Percentiles rank a stretch among this genome's conserved stretches.
Conservation (phyloP, 176 grass and related monocot genomes). For the Puya raimondii region DNA sequence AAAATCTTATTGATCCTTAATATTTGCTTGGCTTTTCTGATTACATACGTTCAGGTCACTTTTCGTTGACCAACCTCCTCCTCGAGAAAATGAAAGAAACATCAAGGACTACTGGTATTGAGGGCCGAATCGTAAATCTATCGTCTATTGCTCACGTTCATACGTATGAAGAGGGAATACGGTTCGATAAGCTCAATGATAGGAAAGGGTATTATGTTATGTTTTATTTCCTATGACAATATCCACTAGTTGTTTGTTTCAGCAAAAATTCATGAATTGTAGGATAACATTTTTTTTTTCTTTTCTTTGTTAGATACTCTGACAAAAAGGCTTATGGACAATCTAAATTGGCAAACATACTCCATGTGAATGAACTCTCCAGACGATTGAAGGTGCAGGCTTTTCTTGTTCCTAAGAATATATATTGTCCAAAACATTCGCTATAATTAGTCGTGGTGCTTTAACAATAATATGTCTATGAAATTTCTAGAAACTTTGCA, state of each 20-base stretch:
- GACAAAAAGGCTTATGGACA: conserved; percentile 92
- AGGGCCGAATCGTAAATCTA: conserved; percentile 86
- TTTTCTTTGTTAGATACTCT: conserved; percentile 50
- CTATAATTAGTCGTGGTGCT: not conserved
- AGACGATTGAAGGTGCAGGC: conserved; percentile 55
- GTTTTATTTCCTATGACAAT: not conserved
- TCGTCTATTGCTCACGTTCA: conserved; percentile 75
- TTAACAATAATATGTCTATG: too few relatives aligned
- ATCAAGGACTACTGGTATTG: conserved; percentile 49
- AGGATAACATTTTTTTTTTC: conserved; percentile 12
- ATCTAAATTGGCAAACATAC: conserved; percentile 90
- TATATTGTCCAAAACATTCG: not conserved
- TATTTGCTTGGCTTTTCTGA: not conserved
- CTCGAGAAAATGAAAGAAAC: conserved; percentile 81
- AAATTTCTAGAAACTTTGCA: too few relatives aligned
- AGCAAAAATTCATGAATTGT: conserved; percentile 9
- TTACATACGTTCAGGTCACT: conserved; percentile 59
- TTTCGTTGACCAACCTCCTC: conserved; percentile 85
- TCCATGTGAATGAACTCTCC: conserved; percentile 79
- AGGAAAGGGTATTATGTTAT: conserved; percentile 34
- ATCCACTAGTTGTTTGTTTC: not conserved
- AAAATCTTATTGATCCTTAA: not conserved
- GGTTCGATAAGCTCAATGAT: conserved; percentile 60
- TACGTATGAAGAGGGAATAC: conserved; percentile 70
- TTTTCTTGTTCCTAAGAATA: not conserved